phyloP scores from a whole-genome alignment of 1,284 basidiomycete species.

The Heterobasidion occidentale region DNA sequence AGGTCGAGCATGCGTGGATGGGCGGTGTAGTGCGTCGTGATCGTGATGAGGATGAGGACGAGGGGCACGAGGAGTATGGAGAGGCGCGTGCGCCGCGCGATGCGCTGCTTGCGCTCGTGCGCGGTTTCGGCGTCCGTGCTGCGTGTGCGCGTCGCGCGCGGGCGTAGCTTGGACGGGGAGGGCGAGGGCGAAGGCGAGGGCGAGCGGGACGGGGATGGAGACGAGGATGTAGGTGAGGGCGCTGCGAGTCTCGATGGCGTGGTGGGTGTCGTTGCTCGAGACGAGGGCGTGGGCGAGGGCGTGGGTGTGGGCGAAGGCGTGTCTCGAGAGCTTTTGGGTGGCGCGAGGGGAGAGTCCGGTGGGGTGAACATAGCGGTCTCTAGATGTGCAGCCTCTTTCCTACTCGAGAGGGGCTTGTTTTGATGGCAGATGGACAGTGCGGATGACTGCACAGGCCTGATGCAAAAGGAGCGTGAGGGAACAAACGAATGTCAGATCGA shows the following conservation, averaged over 20 bases:
- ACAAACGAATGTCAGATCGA: background rate
- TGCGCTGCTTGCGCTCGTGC: conserved; percentile 27
- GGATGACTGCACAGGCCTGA: too few relatives aligned
- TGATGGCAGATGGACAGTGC: too few relatives aligned
- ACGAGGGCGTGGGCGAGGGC: conserved; percentile 1
- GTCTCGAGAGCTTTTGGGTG: conserved; percentile 1
- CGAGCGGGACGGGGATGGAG: conserved; percentile 6
- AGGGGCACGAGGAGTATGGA: conserved; percentile 47
- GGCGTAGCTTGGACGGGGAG: background rate
- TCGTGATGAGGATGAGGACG: conserved; percentile 42
- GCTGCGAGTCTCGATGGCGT: background rate
- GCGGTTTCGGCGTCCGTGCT: background rate
- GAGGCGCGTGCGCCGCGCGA: conserved; percentile 36
- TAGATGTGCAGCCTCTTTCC: background rate
- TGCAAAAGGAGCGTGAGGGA: conserved; percentile 1
- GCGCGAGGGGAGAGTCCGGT: conserved; percentile 35
- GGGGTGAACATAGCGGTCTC: conserved; percentile 38
- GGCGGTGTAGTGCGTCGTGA: conserved; percentile 39
- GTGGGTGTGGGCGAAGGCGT: background rate
- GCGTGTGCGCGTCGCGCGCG: background rate
- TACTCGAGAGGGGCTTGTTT: background rate
- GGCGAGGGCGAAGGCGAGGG: conserved; percentile 3
- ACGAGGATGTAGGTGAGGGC: conserved; percentile 5
- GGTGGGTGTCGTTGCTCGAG: background rate
- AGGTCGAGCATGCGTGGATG: conserved; percentile 40